Evolutionary conservation across 306 rosid species (phyloP).

Genomic region (Clitoria ternatea): DNA sequence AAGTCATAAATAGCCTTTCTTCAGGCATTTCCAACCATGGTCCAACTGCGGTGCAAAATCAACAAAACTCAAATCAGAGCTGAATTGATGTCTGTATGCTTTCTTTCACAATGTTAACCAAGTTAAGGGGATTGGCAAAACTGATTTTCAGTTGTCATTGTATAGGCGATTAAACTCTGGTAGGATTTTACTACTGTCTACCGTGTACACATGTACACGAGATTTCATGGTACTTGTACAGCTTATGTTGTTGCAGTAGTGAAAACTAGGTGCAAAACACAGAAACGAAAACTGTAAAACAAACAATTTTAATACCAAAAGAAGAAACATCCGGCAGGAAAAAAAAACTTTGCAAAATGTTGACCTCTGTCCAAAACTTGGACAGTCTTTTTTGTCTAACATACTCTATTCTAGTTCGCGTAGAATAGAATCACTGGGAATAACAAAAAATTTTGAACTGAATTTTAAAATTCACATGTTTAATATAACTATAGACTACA

Average conservation of each 20-base stretch:
- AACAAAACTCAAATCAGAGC: conserved; percentile 21
- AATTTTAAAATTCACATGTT: no score
- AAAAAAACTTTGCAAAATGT: no score
- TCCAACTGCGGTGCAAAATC: conserved; percentile 19
- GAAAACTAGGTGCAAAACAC: no score
- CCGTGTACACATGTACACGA: neutral
- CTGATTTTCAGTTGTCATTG: neutral
- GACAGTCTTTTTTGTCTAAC: no score
- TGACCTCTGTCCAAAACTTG: no score
- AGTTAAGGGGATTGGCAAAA: neutral
- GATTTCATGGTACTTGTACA: conserved; percentile 30
- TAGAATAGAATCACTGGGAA: no score
- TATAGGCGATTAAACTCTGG: conserved; percentile 10
- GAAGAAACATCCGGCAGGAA: no score
- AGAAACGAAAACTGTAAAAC: no score
- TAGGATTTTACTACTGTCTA: neutral
- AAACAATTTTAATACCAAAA: no score
- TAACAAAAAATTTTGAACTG: no score
- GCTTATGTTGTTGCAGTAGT: conserved; percentile 17
- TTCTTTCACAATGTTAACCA: neutral
- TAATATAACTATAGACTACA: no score
- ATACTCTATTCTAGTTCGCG: no score
- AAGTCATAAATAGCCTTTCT: conserved; percentile 19
- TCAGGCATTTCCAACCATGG: conserved; percentile 12
- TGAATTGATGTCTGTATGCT: conserved; percentile 20